A percentile compares a stretch with the other conserved stretches of the same genome.
Conservation (phyloP, 73 alveolate species). For the Symbiodinium natans region DNA sequence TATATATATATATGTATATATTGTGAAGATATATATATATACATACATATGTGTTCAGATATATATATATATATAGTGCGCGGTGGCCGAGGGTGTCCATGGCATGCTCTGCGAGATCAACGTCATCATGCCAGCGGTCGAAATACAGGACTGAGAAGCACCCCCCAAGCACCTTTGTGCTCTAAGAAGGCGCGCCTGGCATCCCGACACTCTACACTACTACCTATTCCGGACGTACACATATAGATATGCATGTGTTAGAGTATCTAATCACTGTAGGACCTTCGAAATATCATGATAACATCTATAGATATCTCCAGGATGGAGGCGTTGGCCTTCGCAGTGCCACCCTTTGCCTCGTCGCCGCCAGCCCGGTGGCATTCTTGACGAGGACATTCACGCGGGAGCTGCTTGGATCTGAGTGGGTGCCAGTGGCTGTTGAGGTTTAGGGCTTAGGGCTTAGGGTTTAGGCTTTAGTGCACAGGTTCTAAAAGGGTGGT, state of each 20-base stretch:
- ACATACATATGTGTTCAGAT: no score
- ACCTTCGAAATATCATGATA: not conserved
- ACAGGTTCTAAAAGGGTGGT: no score
- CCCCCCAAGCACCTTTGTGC: not conserved
- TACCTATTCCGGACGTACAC: not conserved
- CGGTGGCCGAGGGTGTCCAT: not conserved
- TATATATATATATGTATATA: no score
- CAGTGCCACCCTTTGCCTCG: not conserved
- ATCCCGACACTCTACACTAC: not conserved
- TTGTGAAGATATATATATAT: no score
- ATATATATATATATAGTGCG: no score
- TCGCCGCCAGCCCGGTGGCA: not conserved
- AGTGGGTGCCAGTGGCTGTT: no score
- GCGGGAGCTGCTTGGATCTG: not conserved
- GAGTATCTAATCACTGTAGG: not conserved
- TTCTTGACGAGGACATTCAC: not conserved
- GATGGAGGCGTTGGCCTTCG: not conserved
- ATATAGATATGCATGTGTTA: not conserved
- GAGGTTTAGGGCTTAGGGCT: no score
- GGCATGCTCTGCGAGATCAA: not conserved
- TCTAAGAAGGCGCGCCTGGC: not conserved
- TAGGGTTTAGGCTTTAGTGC: no score
- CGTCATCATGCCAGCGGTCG: not conserved
- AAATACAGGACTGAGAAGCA: not conserved
- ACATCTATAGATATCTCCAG: not conserved